A percentile compares a stretch with the other conserved stretches of the same genome.
Evolutionary conservation across 768 basidiomycete genomes (phyloP).

Genomic region (Auricularia cornea): DNA sequence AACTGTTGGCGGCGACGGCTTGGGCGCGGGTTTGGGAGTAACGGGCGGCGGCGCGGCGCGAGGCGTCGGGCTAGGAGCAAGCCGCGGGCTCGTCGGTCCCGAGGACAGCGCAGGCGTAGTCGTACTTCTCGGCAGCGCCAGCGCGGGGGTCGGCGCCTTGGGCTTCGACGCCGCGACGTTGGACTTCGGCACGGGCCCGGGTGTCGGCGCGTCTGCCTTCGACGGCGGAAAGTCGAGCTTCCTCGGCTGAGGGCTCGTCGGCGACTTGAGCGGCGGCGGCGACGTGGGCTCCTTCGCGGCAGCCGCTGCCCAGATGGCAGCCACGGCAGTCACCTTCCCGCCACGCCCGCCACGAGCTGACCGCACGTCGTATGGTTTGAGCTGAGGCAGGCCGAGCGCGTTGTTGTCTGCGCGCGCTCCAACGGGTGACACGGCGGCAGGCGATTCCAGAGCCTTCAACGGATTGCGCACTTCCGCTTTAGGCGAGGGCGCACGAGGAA

Average conservation of each 20-base stretch:
- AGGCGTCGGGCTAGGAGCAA: not conserved
- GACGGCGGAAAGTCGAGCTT: not conserved
- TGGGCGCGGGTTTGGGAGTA: too few species aligned
- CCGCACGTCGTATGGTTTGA: constrained; percentile 56
- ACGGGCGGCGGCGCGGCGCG: not conserved
- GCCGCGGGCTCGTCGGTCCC: not conserved
- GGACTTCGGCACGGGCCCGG: constrained; percentile 2
- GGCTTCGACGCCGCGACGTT: not conserved
- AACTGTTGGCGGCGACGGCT: too few species aligned
- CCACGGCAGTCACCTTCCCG: constrained; percentile 64
- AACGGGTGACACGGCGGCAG: not conserved
- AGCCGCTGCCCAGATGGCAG: constrained; percentile 59
- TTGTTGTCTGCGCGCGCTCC: not conserved
- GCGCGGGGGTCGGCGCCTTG: not conserved
- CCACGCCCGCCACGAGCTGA: constrained; percentile 73
- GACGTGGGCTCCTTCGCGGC: not conserved
- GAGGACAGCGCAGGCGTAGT: not conserved
- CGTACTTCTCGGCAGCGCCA: too few species aligned
- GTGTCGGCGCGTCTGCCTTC: constrained; percentile 24
- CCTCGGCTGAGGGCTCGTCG: not conserved
- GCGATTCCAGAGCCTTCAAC: not conserved
- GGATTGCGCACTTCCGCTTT: not conserved
- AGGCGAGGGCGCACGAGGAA: not conserved
- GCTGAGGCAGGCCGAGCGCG: constrained; percentile 16
- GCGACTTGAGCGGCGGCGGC: not conserved